These are phyloP conservation scores for Fusarium domesticum DNA, from an alignment of 2,329 filamentous ascomycete species.

Conservation along the genomic window DNA sequence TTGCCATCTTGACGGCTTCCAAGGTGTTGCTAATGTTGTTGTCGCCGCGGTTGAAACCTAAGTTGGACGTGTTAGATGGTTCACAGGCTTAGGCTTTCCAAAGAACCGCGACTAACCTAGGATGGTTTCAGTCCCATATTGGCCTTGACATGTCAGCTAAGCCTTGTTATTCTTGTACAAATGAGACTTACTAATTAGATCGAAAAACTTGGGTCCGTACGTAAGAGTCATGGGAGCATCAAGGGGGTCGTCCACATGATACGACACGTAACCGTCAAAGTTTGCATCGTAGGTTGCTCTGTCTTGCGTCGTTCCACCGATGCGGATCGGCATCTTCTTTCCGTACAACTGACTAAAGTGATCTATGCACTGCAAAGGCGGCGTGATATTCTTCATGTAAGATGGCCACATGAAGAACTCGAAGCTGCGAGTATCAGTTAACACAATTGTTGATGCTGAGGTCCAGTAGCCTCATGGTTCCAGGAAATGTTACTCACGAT, in stretches of 20 bases:
- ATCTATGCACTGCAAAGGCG: conserved; percentile 48
- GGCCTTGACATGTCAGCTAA: too few relatives aligned
- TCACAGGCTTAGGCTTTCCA: too few relatives aligned
- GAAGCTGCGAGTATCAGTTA: conserved; percentile 35
- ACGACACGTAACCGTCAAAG: conserved; percentile 46
- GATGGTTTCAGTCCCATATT: too few relatives aligned
- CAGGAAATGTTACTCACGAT: too few relatives aligned
- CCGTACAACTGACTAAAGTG: conserved; percentile 51
- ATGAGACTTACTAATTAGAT: too few relatives aligned
- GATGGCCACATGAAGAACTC: conserved; percentile 57
- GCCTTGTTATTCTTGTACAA: too few relatives aligned
- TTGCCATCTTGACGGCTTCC: conserved; percentile 46
- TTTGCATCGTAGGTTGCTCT: conserved; percentile 49
- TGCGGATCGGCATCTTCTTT: conserved; percentile 51
- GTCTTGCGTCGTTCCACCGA: conserved; percentile 59
- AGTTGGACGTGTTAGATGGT: conserved; percentile 47
- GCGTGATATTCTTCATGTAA: conserved; percentile 52
- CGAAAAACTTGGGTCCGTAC: too few relatives aligned
- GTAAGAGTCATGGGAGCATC: conserved; percentile 49
- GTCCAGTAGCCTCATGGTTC: too few relatives aligned
- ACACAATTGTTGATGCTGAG: too few relatives aligned
- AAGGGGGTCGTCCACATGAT: conserved; percentile 44
- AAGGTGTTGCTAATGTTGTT: conserved; percentile 54
- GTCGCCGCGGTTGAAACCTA: conserved; percentile 53
- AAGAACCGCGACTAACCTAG: too few relatives aligned